These are phyloP conservation scores for Aspergillus cejpii DNA, from an alignment of 2,329 filamentous ascomycete species.

Conservation along the genomic window DNA sequence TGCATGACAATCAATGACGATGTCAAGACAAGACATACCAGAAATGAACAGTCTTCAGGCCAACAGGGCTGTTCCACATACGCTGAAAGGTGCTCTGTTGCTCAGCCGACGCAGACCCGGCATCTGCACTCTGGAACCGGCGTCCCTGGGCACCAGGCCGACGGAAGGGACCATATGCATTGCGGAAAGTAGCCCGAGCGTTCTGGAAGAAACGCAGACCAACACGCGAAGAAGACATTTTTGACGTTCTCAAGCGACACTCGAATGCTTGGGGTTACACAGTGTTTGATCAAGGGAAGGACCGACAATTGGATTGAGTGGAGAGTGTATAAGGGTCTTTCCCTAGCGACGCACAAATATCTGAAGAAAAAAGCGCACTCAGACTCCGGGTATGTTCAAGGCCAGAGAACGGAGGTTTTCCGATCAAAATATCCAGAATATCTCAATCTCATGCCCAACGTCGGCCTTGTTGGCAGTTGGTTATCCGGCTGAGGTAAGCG, in stretches of 20 bases:
- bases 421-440: background rate
- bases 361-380: background rate
- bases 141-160: constrained; percentile 46
- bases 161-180: constrained; percentile 51
- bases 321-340: background rate
- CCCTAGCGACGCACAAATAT: background rate
- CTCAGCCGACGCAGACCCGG: constrained; percentile 40
- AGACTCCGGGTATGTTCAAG: too few species aligned
- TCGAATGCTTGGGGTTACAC: too few species aligned
- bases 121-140: constrained; percentile 65
- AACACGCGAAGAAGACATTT: constrained; percentile 51
- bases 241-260: too few species aligned
- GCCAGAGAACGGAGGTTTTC: background rate
- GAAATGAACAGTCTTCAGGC: constrained; percentile 93
- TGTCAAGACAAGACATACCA: constrained; percentile 53
- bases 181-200: constrained; percentile 46
- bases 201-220: constrained; percentile 53
- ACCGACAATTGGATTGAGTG: background rate
- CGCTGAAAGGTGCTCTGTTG: constrained; percentile 57
- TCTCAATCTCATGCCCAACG: constrained; percentile 12
- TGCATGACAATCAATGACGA: background rate
- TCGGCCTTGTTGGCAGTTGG: constrained; percentile 15
- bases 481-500: constrained; percentile 29
- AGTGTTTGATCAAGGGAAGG: constrained; percentile 3
- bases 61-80: constrained; percentile 76